Conservation (phyloP, 495 filamentous ascomycete genomes). For the Xylaria scruposa region DNA sequence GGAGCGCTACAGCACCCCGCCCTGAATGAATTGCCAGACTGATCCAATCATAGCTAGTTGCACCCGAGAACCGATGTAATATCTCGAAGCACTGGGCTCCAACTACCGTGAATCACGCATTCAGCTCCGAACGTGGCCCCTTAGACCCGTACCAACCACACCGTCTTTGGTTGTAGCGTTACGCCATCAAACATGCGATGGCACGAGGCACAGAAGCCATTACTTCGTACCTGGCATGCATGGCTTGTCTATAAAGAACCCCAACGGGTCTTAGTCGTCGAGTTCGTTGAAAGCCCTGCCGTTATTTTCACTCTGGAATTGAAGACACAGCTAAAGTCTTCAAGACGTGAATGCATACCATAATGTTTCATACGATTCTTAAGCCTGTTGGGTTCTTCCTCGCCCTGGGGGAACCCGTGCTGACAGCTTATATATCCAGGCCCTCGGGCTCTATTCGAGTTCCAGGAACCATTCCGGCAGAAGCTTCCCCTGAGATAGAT, state of each 20-base stretch:
- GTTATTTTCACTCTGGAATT: background rate
- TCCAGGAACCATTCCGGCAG: slow-evolving; percentile 10
- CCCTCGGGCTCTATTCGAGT: slow-evolving; percentile 29
- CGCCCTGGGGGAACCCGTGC: slow-evolving; percentile 19
- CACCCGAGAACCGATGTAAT: slow-evolving; percentile 1
- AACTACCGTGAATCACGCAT: slow-evolving; percentile 2
- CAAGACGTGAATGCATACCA: background rate
- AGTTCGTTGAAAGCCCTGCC: slow-evolving; percentile 14
- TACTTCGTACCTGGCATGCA: slow-evolving; percentile 8
- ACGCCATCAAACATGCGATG: slow-evolving; percentile 2
- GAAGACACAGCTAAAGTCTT: background rate
- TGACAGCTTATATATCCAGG: slow-evolving; percentile 25
- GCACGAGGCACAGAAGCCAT: slow-evolving; percentile 11
- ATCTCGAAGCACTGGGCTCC: slow-evolving; percentile 4
- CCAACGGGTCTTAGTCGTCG: background rate
- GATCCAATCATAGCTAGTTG: slow-evolving; percentile 14
- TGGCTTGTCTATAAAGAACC: slow-evolving; percentile 15
- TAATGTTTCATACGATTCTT: background rate
- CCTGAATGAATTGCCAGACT: background rate
- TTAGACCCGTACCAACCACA: background rate
- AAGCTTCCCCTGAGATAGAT: slow-evolving; percentile 31
- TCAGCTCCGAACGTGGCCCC: background rate
- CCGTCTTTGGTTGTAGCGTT: background rate
- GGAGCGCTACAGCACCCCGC: slow-evolving; percentile 21
- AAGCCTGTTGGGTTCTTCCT: slow-evolving; percentile 24